Conservation (phyloP, 139 green algal genomes). For the Gonium pectorale region DNA sequence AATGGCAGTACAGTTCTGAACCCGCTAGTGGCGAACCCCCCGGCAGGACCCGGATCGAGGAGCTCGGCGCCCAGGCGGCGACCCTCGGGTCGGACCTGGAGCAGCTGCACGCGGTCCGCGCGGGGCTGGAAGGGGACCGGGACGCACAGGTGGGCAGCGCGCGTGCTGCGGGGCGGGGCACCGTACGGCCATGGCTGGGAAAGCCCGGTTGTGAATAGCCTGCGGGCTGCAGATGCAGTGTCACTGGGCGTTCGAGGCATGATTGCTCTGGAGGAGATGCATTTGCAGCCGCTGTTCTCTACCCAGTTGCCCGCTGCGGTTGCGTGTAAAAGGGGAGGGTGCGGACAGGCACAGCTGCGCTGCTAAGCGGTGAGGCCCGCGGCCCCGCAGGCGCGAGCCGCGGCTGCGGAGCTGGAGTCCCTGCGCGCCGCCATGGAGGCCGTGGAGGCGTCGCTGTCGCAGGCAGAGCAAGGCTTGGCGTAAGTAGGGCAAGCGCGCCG, state of each 20-base stretch:
- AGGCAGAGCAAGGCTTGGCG: no score
- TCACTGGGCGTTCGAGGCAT: not conserved
- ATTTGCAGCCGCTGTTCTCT: not conserved
- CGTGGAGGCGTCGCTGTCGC: no score
- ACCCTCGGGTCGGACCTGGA: slow-evolving; percentile 12
- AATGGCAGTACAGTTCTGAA: no score
- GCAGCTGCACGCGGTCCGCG: slow-evolving; percentile 7
- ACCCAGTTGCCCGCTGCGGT: not conserved
- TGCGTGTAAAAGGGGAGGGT: not conserved
- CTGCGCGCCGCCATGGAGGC: not conserved
- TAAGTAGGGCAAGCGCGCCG: not conserved
- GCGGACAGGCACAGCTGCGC: not conserved
- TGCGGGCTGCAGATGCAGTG: not conserved
- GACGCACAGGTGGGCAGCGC: not conserved
- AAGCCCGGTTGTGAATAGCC: no score
- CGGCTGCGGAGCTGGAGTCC: not conserved
- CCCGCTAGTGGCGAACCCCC: no score
- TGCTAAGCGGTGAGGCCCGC: not conserved
- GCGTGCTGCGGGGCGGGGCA: no score
- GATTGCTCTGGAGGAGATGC: not conserved
- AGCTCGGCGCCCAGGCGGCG: slow-evolving; percentile 1
- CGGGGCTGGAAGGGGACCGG: slow-evolving; percentile 22
- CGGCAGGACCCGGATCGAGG: not conserved
- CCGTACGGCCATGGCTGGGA: no score
- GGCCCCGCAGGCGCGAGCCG: not conserved